phyloP scores from a whole-genome alignment of 2,329 filamentous ascomycete genomes.

The Calonectria montana region DNA sequence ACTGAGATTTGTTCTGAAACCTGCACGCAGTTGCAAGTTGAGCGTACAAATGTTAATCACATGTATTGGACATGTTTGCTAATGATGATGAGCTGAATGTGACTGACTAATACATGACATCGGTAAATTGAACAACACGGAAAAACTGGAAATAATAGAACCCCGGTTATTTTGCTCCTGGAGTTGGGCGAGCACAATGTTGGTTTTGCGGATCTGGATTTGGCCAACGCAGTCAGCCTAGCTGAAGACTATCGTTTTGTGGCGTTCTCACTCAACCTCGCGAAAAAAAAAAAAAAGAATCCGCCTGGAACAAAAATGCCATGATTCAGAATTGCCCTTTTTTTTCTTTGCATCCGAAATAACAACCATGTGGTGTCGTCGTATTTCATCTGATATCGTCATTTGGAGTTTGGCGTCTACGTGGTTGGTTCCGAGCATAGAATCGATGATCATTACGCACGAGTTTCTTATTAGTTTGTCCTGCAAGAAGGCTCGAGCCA shows the following conservation, averaged over 20 bases:
- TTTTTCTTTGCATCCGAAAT: background rate
- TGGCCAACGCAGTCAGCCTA: background rate
- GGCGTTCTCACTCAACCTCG: background rate
- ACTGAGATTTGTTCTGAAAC: no score
- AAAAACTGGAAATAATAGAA: background rate
- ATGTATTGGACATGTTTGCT: background rate
- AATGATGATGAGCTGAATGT: background rate
- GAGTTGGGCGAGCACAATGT: background rate
- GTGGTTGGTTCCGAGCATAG: background rate
- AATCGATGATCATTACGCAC: background rate
- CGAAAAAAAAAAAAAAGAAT: background rate
- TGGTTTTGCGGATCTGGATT: no score
- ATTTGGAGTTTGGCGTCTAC: no score
- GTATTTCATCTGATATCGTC: background rate
- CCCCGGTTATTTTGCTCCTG: no score
- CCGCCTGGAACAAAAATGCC: background rate
- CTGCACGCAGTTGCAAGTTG: no score
- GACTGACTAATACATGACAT: no score
- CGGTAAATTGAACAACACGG: no score
- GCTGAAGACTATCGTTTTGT: background rate
- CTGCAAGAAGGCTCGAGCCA: constrained; percentile 4
- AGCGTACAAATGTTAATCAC: no score
- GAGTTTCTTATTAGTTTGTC: background rate
- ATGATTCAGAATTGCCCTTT: background rate
- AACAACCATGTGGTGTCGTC: no score